Evolutionary conservation across 1,284 basidiomycete species (phyloP), one percentile per base, ranked within the genome.

Genomic region (Quambalaria eucalypti): DNA sequence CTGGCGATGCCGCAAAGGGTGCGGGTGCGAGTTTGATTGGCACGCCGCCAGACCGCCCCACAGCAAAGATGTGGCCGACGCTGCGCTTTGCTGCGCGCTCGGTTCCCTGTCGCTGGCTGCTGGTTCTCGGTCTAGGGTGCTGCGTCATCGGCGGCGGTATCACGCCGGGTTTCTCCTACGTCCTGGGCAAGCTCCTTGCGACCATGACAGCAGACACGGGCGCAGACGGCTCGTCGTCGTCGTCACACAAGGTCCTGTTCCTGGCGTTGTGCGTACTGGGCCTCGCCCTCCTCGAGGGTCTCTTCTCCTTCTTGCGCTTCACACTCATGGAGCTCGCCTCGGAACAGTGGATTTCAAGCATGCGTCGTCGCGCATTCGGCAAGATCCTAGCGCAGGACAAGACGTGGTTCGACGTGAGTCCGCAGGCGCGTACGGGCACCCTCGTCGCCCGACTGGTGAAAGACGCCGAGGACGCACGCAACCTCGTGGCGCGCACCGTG

Each of bases 101-200:
- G 0, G 78, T 95, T 16, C 89, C 90, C 0, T 77, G 81, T 71
- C 95, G 93, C 69, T 78, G 79, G 1, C 56, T 87, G 23, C 73
- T 95, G 54, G 59, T 84, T 60, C 38, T 87, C 48, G 91, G 90
- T 4, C 77, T 92, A 6, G 4, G 61, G 8, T 31, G 55, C 26
- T 66, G 64, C 44, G 48, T 90, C 30, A 75, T 82, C 30, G 86
- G 84, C 58, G 92, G 92, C 25, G 81, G 86, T 0, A 84, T 87
- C 78, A 93, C 89, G 0, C 93, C 93, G 0, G 66, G 93, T 44
- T 98, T 97, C 80, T 92, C 92, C 0, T 90, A 82, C 78, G 81
- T 90, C 61, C 84, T 97, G 59, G 87, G 90, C 10, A 82, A 82
- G 29, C 82, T 97, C 26, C 82, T 97, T 66, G 84, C 84, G 21